Evolutionary conservation across 768 basidiomycete genomes (phyloP), one percentile per base, ranked within the genome.

Genomic region (Termitomyces sp.): DNA sequence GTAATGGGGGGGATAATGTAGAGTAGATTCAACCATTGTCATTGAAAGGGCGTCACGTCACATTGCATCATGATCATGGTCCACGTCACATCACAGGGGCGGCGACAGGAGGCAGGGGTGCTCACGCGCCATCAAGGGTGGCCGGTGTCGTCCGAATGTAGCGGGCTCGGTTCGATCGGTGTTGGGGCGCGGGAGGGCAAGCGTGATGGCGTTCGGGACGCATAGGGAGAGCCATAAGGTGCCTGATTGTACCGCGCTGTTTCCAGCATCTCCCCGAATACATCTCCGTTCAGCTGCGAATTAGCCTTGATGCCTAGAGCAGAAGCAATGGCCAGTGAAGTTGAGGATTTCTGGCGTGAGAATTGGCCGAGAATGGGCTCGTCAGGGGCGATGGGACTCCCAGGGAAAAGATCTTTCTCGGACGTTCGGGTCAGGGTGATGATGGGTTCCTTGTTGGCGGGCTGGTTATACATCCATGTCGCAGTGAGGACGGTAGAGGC

Each of bases 401-500:
- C 59, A 6, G 65, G 65, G 45, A 71, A 72, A 10, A 74, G 47
- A 30, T 16, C 61, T 55, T 71, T 71, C 46, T 65, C 70, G 6
- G 68, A 63, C 18, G 62, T 58, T 10, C 59, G 59, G 26, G 66
- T 68, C 46, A 72, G 57, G 14, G 64, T 63, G 57, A 69, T 66
- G 66, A 67, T 46, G 13, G 69, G 70, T 42, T 66, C 71, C 58
- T 69, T 69, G 4, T 66, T 67, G 24, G 76, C 63, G 1, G 87
- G 88, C 64, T 88, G 87, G 73, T 98, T 98, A 80, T 98, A 99
- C 80, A 96, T 85, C 82, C 89, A 94, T 5, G 96, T 99, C 14
- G 94, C 88, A 22, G 79, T 79, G 26, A 98, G 80, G 20, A 98
- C 97, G 30, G 91, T 88, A 2, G 84, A 77, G 1, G 92, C 84